Percentiles rank a stretch among this genome's conserved stretches.
phyloP scores from a whole-genome alignment of 2,329 filamentous ascomycete species.

The Parastagonospora avenae region DNA sequence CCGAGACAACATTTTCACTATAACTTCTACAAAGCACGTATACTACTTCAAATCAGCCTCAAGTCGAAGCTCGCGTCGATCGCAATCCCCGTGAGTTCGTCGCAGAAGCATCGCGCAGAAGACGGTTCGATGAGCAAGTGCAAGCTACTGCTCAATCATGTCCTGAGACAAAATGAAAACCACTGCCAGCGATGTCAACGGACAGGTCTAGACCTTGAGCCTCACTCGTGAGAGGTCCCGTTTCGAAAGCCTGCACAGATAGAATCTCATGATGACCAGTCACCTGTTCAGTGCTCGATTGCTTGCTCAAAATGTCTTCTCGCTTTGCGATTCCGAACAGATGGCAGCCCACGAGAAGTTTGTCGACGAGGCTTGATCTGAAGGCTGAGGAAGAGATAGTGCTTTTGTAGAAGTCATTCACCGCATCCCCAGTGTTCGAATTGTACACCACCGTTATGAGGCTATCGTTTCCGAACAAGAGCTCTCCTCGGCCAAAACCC shows the following conservation, averaged over 20 bases:
- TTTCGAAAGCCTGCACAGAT: constrained; percentile 17
- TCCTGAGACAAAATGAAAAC: background rate
- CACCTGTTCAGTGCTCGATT: constrained; percentile 12
- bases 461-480: constrained; percentile 20
- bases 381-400: constrained; percentile 12
- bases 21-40: too few relatives aligned
- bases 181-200: constrained; percentile 21
- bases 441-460: constrained; percentile 10
- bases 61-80: too few relatives aligned
- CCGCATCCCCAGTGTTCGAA: constrained; percentile 1
- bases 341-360: constrained; percentile 20
- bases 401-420: constrained; percentile 21
- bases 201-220: constrained; percentile 50
- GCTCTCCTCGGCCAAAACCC: constrained; percentile 20
- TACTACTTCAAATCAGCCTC: too few relatives aligned
- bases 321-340: constrained; percentile 4
- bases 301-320: constrained; percentile 16
- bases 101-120: background rate
- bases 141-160: background rate
- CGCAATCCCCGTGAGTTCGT: background rate
- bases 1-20: too few relatives aligned
- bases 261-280: constrained; percentile 8
- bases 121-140: background rate
- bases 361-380: constrained; percentile 7
- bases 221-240: constrained; percentile 49